These are phyloP conservation scores for Phytophthora capsici DNA, from an alignment of 352 stramenopile genomes.

Conservation along the genomic window DNA sequence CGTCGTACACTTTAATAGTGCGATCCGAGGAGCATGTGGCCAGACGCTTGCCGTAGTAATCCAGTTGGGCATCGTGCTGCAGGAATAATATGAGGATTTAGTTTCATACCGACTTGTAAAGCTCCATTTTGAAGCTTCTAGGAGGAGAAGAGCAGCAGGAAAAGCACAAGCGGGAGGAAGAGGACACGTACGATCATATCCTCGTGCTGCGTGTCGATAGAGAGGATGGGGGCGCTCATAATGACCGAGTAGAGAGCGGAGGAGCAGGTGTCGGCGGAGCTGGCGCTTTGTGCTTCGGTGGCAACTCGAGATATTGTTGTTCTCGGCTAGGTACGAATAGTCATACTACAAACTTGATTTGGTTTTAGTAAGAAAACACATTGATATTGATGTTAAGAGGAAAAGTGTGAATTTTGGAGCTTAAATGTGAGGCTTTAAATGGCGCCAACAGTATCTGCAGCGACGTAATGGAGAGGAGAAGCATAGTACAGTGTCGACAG, in stretches of 20 bases:
- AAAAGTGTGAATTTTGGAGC: slow-evolving; percentile 6
- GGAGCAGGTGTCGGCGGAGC: neutral
- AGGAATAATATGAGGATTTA: slow-evolving; percentile 24
- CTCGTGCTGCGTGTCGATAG: slow-evolving; percentile 98
- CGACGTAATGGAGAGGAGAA: slow-evolving; percentile 14
- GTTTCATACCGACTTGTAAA: too few species aligned
- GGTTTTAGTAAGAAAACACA: neutral
- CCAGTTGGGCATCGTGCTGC: slow-evolving; percentile 97
- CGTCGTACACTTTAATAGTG: slow-evolving; percentile 98
- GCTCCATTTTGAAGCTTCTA: slow-evolving; percentile 20
- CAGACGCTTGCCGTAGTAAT: slow-evolving; percentile 99
- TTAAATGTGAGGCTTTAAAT: slow-evolving; percentile 2
- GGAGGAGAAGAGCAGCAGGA: neutral
- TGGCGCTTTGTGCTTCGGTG: slow-evolving; percentile 34
- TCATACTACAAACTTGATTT: slow-evolving; percentile 4
- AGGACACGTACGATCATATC: slow-evolving; percentile 93
- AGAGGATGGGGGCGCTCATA: slow-evolving; percentile 88
- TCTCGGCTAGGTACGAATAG: slow-evolving; percentile 1
- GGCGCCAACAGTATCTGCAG: slow-evolving; percentile 8
- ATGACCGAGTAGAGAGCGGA: slow-evolving; percentile 18
- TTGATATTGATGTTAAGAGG: neutral
- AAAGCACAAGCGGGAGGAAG: neutral
- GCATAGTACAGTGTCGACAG: slow-evolving; percentile 27
- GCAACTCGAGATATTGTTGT: slow-evolving; percentile 14
- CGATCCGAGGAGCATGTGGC: slow-evolving; percentile 98